phyloP scores from a whole-genome alignment of 495 filamentous ascomycete species.

The Hypoxylon rickii region DNA sequence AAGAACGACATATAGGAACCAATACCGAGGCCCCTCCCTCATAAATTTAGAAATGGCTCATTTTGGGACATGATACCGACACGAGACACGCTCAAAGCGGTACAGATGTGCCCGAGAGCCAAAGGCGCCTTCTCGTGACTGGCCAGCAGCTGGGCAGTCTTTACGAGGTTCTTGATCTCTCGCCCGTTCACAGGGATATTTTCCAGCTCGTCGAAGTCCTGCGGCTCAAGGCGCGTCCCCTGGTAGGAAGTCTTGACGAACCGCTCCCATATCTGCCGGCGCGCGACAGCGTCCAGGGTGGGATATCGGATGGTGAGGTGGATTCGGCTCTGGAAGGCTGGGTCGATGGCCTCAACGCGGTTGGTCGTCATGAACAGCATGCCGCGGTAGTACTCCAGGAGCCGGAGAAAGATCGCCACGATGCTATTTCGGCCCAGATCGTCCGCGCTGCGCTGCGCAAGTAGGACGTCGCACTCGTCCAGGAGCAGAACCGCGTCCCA shows the following conservation, averaged over 20 bases:
- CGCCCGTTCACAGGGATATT: slow-evolving; percentile 46
- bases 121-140: slow-evolving; percentile 21
- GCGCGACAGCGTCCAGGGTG: slow-evolving; percentile 45
- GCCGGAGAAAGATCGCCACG: slow-evolving; percentile 58
- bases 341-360: slow-evolving; percentile 55
- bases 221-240: slow-evolving; percentile 15
- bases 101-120: slow-evolving; percentile 22
- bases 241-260: slow-evolving; percentile 31
- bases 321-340: slow-evolving; percentile 58
- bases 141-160: slow-evolving; percentile 49
- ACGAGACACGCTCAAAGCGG: slow-evolving; percentile 11
- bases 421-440: slow-evolving; percentile 59
- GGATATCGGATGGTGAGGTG: slow-evolving; percentile 55
- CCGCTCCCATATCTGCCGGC: slow-evolving; percentile 41
- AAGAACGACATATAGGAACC: no score
- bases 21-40: no score
- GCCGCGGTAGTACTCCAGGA: slow-evolving; percentile 60
- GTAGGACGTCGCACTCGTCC: slow-evolving; percentile 70
- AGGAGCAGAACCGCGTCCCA: slow-evolving; percentile 62
- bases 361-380: slow-evolving; percentile 66
- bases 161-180: slow-evolving; percentile 61
- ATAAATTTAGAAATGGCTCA: no score
- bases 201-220: slow-evolving; percentile 44
- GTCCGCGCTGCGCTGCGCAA: slow-evolving; percentile 56
- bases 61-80: no score